Percentiles rank a stretch among this genome's conserved stretches.
Conservation (phyloP, 2,329 filamentous ascomycete genomes). For the Pezicula neosporulosa region DNA sequence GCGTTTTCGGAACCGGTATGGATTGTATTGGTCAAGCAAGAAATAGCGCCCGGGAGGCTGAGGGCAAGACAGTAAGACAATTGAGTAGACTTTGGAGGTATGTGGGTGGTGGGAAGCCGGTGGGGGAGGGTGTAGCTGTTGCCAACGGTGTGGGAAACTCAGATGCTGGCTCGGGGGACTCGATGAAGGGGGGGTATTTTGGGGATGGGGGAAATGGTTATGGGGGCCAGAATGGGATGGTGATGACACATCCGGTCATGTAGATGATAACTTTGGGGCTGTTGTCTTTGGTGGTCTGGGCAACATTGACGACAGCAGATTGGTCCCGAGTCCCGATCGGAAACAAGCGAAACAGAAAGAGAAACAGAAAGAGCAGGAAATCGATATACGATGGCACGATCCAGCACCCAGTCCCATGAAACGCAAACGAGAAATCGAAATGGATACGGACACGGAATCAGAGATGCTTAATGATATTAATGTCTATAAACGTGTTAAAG, state of each 20-base stretch:
- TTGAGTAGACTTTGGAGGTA: slow-evolving; percentile 8
- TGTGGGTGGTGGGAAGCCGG: slow-evolving; percentile 1
- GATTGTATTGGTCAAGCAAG: slow-evolving; percentile 1
- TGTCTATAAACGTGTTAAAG: too few relatives aligned
- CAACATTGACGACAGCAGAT: background rate
- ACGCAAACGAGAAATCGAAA: background rate
- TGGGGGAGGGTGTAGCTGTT: slow-evolving; percentile 2
- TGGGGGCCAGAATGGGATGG: too few relatives aligned
- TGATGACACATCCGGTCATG: too few relatives aligned
- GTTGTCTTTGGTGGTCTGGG: too few relatives aligned
- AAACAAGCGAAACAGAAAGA: background rate
- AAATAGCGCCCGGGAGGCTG: slow-evolving; percentile 1
- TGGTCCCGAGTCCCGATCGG: background rate
- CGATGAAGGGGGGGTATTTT: background rate
- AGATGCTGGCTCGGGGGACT: background rate
- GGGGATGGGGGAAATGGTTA: too few relatives aligned
- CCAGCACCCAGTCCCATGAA: background rate
- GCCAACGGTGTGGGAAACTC: background rate
- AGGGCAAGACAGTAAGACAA: slow-evolving; percentile 4
- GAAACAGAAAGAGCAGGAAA: background rate
- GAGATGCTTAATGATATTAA: background rate
- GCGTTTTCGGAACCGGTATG: background rate
- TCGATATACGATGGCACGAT: background rate
- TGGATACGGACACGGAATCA: background rate
- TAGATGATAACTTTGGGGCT: too few relatives aligned